Base-by-base conservation (phyloP, 2,329 filamentous ascomycete genomes). In the Remersonia thermophila region DNA sequence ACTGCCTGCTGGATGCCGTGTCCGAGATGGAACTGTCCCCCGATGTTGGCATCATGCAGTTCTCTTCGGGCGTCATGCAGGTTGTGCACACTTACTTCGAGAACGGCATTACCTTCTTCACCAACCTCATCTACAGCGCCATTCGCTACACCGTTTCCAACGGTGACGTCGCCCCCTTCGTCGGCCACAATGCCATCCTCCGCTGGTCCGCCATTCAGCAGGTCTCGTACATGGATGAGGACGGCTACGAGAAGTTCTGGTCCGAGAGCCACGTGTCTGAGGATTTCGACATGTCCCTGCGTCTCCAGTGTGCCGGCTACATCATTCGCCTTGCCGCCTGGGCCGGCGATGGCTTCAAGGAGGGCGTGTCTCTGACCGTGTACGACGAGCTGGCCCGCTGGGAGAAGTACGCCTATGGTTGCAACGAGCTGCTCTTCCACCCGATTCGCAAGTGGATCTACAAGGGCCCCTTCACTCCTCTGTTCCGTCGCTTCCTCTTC, bases 381-480 rank as follows among this genome's bases (percentile, higher is more conserved):
- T 86, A 89, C 53, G 83, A 89, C 57, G 83, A 89, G 57, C 66
- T 89, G 41, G 79, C 81, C 2, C 78, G 83, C 39, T 89, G 83
- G 83, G 83, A 89, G 53, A 89, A 89, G 59, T 86, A 86, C 54
- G 83, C 83, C 3, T 87, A 85, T 50, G 82, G 83, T 27, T 87
- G 83, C 59, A 83, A 82, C 55, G 83, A 87, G 61, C 66, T 89
- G 39, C 67, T 89, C 39, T 89, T 91, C 63, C 71, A 89, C 52
- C 83, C 83, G 3, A 64, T 89, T 41, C 70, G 72, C 41, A 76
- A 74, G 47, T 89, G 83, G 83, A 56, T 75, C 30, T 76, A 68
- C 53, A 72, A 68, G 12, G 83, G 83, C 0, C 83, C 83, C 18
- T 83, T 89, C 54, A 89, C 83, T 3, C 77, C 78, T 15, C 69